Evolutionary conservation across 2,329 filamentous ascomycete species (phyloP), one percentile per base, ranked within the genome.

Genomic region (Venturia carpophila): DNA sequence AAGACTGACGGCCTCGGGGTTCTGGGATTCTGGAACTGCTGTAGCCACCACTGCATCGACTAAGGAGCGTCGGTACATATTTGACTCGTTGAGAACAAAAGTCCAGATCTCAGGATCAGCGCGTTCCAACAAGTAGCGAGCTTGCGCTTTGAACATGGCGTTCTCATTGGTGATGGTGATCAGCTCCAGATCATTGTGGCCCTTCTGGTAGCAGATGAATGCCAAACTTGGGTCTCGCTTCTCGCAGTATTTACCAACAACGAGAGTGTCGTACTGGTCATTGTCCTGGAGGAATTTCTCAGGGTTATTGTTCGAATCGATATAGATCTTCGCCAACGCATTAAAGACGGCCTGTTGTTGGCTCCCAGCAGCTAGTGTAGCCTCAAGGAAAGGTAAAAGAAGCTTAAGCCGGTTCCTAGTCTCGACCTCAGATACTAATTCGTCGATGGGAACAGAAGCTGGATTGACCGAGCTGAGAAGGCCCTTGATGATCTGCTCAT

Each of bases 121-220:
- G 69, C 94, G 88, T 72, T 97, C 92, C 63, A 99, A 82, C 30
- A 99, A 83, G 77, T 99, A 99, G 45, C 94, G 89, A 66, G 92
- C 93, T 77, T 99, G 94, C n/a, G 90, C 90, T 72, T 92, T 89
- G 84, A 96, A 99, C 94, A 99, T 99, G n/a, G 91, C 88, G 79
- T 99, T 99, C 79, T 99, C 95, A 71, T 97, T 99, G 73, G 94
- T 97, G 73, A 99, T 93, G 76, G 90, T 94, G 78, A 99, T 93
- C 65, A 99, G 84, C 79, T 99, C 95, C 41, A 99, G 79, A 73
- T 99, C 94, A 69, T 99, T 99, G 78, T 97, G 91, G 24, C 94
- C 94, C 82, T 99, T 99, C 71, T 87, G 85, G 77, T 97, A 99
- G 68, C 92, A 90, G 74, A 97, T 96, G 78, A 90, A 96, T 3